phyloP scores from a whole-genome alignment of 176 grass and related monocot genomes.

The Avena insularis region DNA sequence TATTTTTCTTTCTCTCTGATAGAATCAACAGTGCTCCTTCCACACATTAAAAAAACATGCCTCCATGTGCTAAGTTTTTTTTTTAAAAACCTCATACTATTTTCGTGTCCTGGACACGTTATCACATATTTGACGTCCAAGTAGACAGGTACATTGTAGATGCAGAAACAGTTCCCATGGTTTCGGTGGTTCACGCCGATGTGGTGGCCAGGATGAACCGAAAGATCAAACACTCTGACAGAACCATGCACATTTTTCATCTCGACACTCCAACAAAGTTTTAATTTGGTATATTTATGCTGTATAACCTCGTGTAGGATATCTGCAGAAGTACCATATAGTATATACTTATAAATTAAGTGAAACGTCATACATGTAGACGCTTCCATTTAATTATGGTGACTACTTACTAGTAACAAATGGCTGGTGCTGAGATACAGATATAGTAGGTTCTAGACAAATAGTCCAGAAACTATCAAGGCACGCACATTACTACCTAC shows the following conservation, averaged over 20 bases:
- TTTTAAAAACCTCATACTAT: neutral
- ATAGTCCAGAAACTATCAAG: too few relatives aligned
- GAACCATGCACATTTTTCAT: neutral
- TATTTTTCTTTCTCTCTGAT: too few relatives aligned
- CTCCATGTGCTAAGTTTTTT: too few relatives aligned
- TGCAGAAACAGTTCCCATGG: neutral
- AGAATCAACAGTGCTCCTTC: too few relatives aligned
- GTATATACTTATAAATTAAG: neutral
- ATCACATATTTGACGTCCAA: neutral
- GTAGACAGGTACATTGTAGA: neutral
- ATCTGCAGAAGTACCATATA: neutral
- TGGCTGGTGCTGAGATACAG: neutral
- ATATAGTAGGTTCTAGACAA: neutral
- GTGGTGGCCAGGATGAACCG: neutral
- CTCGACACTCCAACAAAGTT: neutral
- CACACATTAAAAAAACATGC: too few relatives aligned
- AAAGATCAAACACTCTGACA: neutral
- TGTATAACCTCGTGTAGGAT: neutral
- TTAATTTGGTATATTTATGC: neutral
- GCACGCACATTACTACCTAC: too few relatives aligned
- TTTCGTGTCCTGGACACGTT: neutral
- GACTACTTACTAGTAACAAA: neutral
- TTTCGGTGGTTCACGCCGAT: constrained; percentile 47
- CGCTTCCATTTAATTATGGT: too few relatives aligned
- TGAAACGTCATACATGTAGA: too few relatives aligned